phyloP scores from a whole-genome alignment of 768 basidiomycete species.

The Lepiota brunneoincarnata region DNA sequence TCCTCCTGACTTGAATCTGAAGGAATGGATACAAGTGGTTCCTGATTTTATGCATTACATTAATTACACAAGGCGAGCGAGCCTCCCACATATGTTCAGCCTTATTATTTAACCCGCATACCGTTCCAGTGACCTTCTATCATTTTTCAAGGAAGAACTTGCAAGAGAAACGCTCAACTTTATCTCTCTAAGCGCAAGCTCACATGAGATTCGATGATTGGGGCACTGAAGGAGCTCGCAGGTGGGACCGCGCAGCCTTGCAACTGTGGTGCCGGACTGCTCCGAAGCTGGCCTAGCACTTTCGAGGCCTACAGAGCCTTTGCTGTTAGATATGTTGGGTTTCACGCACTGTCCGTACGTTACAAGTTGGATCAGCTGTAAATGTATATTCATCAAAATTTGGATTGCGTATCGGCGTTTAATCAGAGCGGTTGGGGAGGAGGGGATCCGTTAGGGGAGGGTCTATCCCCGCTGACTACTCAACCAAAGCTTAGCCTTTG shows the following conservation, averaged over 20 bases:
- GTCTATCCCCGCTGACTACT: too few relatives aligned
- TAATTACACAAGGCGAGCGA: slow-evolving; percentile 1
- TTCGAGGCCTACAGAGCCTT: background rate
- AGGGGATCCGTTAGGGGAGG: too few relatives aligned
- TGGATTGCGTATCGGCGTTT: too few relatives aligned
- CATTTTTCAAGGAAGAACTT: slow-evolving; percentile 39
- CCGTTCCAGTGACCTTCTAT: slow-evolving; percentile 32
- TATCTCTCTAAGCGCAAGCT: slow-evolving; percentile 28
- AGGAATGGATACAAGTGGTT: slow-evolving; percentile 1
- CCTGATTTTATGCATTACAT: slow-evolving; percentile 6
- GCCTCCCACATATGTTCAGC: too few relatives aligned
- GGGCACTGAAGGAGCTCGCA: slow-evolving; percentile 20
- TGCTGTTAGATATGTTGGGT: background rate
- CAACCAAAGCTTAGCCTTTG: too few relatives aligned
- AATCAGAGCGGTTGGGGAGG: too few relatives aligned
- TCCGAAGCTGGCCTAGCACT: background rate
- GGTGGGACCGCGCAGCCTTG: slow-evolving; percentile 22
- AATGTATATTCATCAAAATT: background rate
- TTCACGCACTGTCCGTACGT: slow-evolving; percentile 1
- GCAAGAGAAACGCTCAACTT: slow-evolving; percentile 30
- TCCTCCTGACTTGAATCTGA: background rate
- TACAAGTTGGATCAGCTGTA: background rate
- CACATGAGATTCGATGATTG: slow-evolving; percentile 22
- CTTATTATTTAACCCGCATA: too few relatives aligned
- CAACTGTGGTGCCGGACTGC: background rate